phyloP scores from a whole-genome alignment of 2,329 filamentous ascomycete genomes.

The Graphilbum ipis-grandicollis region DNA sequence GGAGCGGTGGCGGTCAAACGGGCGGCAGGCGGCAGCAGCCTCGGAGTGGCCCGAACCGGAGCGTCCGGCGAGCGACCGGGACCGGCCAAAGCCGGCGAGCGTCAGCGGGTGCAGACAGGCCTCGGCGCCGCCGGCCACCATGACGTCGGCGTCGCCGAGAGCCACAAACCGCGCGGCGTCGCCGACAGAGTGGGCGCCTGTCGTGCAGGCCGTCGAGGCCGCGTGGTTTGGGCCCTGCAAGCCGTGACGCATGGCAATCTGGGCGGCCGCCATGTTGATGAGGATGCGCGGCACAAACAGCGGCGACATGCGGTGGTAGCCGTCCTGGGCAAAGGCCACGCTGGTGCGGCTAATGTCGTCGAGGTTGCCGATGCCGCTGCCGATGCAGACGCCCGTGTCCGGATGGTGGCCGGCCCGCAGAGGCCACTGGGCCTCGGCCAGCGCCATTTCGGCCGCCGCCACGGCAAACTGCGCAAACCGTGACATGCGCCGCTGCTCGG shows the following conservation, averaged over 20 bases:
- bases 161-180: conserved; percentile 86
- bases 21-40: conserved; percentile 43
- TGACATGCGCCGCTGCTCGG: conserved; percentile 65
- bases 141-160: conserved; percentile 82
- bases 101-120: conserved; percentile 91
- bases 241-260: conserved; percentile 83
- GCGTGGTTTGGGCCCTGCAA: conserved; percentile 86
- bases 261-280: conserved; percentile 88
- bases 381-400: conserved; percentile 75
- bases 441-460: conserved; percentile 70
- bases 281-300: conserved; percentile 84
- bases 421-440: conserved; percentile 63
- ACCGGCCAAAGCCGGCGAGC: conserved; percentile 78
- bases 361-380: conserved; percentile 88
- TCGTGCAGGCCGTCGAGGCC: conserved; percentile 88
- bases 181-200: conserved; percentile 83
- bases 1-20: conserved; percentile 63
- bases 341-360: conserved; percentile 80
- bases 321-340: conserved; percentile 55
- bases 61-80: conserved; percentile 66
- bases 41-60: neutral
- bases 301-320: conserved; percentile 84
- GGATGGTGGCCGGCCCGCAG: conserved; percentile 20
- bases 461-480: conserved; percentile 82
- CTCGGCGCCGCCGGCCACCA: conserved; percentile 90